Conservation (phyloP, 1,284 basidiomycete genomes). For the Apiotrichum gamsii region DNA sequence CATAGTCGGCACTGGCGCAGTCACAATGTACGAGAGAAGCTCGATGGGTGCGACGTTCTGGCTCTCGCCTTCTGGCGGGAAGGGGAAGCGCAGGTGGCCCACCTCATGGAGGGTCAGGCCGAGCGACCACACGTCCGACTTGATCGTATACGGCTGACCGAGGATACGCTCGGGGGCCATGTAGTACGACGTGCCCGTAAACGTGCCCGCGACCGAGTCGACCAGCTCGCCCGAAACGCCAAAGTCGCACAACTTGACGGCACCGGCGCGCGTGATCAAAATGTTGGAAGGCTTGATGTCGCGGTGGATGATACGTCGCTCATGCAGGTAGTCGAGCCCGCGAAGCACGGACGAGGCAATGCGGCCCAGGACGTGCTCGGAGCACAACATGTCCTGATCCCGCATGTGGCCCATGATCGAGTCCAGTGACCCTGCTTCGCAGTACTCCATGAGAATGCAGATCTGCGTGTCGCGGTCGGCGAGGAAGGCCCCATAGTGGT, state of each 20-base stretch:
- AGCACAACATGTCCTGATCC: constrained; percentile 68
- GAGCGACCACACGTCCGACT: constrained; percentile 95
- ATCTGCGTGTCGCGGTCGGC: constrained; percentile 86
- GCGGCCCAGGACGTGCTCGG: constrained; percentile 86
- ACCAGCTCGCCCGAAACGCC: constrained; percentile 94
- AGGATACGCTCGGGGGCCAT: constrained; percentile 98
- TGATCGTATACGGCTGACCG: constrained; percentile 91
- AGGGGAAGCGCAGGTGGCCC: constrained; percentile 86
- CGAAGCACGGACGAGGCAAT: constrained; percentile 86
- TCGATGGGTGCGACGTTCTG: constrained; percentile 76
- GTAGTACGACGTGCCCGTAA: constrained; percentile 94
- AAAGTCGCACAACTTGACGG: constrained; percentile 91
- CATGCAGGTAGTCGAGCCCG: constrained; percentile 87
- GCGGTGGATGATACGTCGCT: constrained; percentile 85
- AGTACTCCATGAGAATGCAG: constrained; percentile 91
- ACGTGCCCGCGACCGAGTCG: constrained; percentile 84
- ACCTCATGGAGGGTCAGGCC: constrained; percentile 93
- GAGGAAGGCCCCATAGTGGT: constrained; percentile 92
- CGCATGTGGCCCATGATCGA: constrained; percentile 78
- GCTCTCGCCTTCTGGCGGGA: constrained; percentile 68
- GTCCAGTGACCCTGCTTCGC: constrained; percentile 80
- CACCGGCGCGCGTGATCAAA: constrained; percentile 73
- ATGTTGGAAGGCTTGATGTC: constrained; percentile 98
- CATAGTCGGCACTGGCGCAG: constrained; percentile 74
- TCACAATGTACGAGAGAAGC: constrained; percentile 83